Evolutionary conservation across 495 filamentous ascomycete species (phyloP), one percentile per base, ranked within the genome.

Genomic region (Bryoglossum gracile): DNA sequence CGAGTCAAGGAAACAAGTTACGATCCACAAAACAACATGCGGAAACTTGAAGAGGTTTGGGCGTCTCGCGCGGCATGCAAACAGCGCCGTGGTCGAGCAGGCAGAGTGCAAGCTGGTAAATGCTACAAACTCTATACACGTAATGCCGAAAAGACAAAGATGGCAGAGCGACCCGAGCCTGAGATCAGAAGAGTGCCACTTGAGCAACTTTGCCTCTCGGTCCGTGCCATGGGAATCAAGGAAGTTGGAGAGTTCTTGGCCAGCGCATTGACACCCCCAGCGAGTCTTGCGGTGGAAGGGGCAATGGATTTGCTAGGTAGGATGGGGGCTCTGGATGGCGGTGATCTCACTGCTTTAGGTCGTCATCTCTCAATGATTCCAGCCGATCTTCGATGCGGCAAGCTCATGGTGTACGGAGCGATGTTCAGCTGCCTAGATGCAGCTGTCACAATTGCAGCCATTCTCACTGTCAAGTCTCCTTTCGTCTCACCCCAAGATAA

Each of bases 121-220:
- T 97, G 94, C 75, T 98, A 94, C 71, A 97, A 96, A 61, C 75
- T 98, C 8, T 98, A 87, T 68, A 97, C 92, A 0, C 76, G 80
- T 34, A 84, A 82, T 48, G 82, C 87, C 22, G 92, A 97, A 58
- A 56, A 57, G 37, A 65, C 64, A 1, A 84, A 89, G 58, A 98
- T 98, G 92, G 75, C 81, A 4, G 86, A 86, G 53, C 79, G 91
- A 13, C 89, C 92, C 14, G 89, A 95, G 51, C 92, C 92, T 0
- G 92, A 98, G 60, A 92, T 98, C 56, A 78, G 86, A 26, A 76
- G 92, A 34, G 91, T 97, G 0, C 92, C 92, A 3, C 70, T 98
- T 3, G 94, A 97, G 62, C 92, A 97, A 53, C 75, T 96, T 10
- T 97, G 92, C 61, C 73, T 98, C 3, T 90, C 88, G 2, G 89